Percentiles rank a stretch among this genome's conserved stretches.
These are phyloP conservation scores for Puccinia polysora DNA, from an alignment of 1,284 basidiomycete genomes.

Conservation along the genomic window DNA sequence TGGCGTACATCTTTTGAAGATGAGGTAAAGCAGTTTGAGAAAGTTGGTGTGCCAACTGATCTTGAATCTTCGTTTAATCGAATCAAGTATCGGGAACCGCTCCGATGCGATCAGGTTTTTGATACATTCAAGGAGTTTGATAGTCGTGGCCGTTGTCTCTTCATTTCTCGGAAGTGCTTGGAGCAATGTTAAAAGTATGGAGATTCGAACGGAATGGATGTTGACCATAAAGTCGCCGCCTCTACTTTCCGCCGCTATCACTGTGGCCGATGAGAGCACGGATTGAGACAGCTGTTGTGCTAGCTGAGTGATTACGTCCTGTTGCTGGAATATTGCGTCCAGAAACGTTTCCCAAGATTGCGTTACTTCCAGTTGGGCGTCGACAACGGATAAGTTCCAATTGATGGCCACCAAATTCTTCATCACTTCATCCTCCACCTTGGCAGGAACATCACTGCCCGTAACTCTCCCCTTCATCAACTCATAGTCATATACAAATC, in stretches of 20 bases:
- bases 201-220: slow-evolving; percentile 39
- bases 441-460: slow-evolving; percentile 24
- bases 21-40: slow-evolving; percentile 37
- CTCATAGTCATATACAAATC: slow-evolving; percentile 42
- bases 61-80: slow-evolving; percentile 27
- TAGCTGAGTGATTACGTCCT: slow-evolving; percentile 3
- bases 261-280: slow-evolving; percentile 11
- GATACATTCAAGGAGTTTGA: slow-evolving; percentile 26
- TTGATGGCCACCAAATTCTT: slow-evolving; percentile 40
- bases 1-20: slow-evolving; percentile 27
- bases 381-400: slow-evolving; percentile 40
- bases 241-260: slow-evolving; percentile 23
- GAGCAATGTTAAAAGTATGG: slow-evolving; percentile 31
- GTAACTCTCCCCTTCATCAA: slow-evolving; percentile 23
- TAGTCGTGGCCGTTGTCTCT: slow-evolving; percentile 29
- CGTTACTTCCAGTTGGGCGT: slow-evolving; percentile 37
- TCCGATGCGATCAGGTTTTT: slow-evolving; percentile 36
- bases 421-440: slow-evolving; percentile 33
- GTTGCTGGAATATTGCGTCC: slow-evolving; percentile 25
- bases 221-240: slow-evolving; percentile 43
- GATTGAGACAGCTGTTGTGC: slow-evolving; percentile 28
- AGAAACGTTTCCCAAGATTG: slow-evolving; percentile 37
- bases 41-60: slow-evolving; percentile 36
- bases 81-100: slow-evolving; percentile 30
- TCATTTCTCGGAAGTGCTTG: slow-evolving; percentile 32